These are phyloP conservation scores for Wallemia mellicola DNA, from an alignment of 1,284 basidiomycete genomes.

Conservation along the genomic window DNA sequence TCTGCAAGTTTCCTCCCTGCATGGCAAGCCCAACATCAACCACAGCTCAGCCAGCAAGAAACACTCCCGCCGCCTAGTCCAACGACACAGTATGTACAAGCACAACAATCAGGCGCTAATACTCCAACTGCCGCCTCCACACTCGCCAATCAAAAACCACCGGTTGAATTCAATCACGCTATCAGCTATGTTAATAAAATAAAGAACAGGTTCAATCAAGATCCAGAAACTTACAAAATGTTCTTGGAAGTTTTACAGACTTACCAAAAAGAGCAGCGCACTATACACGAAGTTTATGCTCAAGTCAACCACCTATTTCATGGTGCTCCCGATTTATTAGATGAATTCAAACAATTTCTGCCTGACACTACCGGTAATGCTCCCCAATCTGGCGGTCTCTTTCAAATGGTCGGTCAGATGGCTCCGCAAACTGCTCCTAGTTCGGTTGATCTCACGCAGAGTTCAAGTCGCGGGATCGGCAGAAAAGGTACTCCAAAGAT, in stretches of 20 bases:
- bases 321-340: slow-evolving; percentile 65
- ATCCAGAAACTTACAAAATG: slow-evolving; percentile 85
- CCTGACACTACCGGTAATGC: slow-evolving; percentile 28
- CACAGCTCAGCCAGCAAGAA: slow-evolving; percentile 11
- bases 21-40: slow-evolving; percentile 7
- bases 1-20: slow-evolving; percentile 7
- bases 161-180: slow-evolving; percentile 76
- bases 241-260: slow-evolving; percentile 94
- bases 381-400: slow-evolving; percentile 13
- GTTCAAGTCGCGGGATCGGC: neutral
- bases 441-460: neutral
- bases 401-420: slow-evolving; percentile 16
- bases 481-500: neutral
- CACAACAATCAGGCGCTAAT: slow-evolving; percentile 3
- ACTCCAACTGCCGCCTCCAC: slow-evolving; percentile 5
- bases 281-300: slow-evolving; percentile 64
- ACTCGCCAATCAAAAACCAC: slow-evolving; percentile 9
- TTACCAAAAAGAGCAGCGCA: slow-evolving; percentile 78
- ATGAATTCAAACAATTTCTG: slow-evolving; percentile 88
- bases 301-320: slow-evolving; percentile 82
- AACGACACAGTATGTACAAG: neutral
- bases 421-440: slow-evolving; percentile 7
- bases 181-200: slow-evolving; percentile 98
- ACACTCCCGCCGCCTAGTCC: slow-evolving; percentile 6
- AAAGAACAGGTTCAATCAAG: slow-evolving; percentile 71